Conservation (phyloP, 1,284 basidiomycete species). For the Mycena citricolor region DNA sequence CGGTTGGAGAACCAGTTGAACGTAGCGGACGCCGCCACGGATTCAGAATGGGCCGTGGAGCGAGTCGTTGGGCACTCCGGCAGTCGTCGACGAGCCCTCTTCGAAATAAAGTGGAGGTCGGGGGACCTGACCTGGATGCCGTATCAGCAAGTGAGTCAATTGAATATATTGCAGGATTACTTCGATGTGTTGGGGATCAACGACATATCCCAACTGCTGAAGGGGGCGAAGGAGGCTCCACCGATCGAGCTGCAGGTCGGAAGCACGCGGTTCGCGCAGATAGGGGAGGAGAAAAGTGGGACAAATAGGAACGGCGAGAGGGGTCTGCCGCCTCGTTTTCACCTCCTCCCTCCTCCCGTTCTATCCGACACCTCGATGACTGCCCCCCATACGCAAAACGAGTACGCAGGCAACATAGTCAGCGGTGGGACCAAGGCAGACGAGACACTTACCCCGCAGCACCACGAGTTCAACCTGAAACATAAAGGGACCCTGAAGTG, state of each 20-base stretch:
- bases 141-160: conserved; percentile 7
- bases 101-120: conserved; percentile 2
- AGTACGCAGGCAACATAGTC: too few relatives aligned
- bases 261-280: too few relatives aligned
- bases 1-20: conserved; percentile 8
- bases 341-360: too few relatives aligned
- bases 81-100: neutral
- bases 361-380: too few relatives aligned
- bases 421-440: too few relatives aligned
- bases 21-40: neutral
- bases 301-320: too few relatives aligned
- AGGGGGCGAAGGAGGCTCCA: neutral
- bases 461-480: too few relatives aligned
- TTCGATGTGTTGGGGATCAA: conserved; percentile 22
- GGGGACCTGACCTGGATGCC: conserved; percentile 2
- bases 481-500: too few relatives aligned
- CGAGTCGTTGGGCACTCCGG: conserved; percentile 1
- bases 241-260: neutral
- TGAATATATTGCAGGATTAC: conserved; percentile 9
- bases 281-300: too few relatives aligned
- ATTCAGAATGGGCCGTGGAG: conserved; percentile 3
- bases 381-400: too few relatives aligned
- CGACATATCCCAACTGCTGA: conserved; percentile 30
- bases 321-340: too few relatives aligned
- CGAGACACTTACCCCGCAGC: too few relatives aligned